A percentile compares a stretch with the other conserved stretches of the same genome.
Evolutionary conservation across 108 stramenopile genomes (phyloP).

Genomic region (Epithemia pelagica): DNA sequence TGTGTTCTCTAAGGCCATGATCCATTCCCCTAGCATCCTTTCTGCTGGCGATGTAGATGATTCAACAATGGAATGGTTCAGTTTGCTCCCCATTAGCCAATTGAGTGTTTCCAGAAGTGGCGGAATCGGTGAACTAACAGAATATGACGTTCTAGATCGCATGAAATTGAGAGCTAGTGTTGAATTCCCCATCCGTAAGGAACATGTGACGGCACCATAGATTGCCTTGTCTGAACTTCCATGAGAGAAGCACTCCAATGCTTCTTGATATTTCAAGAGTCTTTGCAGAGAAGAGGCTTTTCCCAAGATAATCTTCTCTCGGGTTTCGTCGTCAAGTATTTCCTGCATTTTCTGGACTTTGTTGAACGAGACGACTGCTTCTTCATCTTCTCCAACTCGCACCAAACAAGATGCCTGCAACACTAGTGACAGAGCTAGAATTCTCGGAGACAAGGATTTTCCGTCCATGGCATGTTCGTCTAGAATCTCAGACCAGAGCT

Average conservation of each 20-base stretch:
- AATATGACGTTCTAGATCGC: not conserved
- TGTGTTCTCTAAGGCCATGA: conserved; percentile 11
- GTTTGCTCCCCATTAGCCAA: not conserved
- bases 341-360: conserved; percentile 13
- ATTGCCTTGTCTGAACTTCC: conserved; percentile 14
- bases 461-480: not conserved
- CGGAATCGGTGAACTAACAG: not conserved
- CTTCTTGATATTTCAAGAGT: conserved; percentile 43
- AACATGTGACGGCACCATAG: conserved; percentile 35
- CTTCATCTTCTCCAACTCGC: conserved; percentile 48
- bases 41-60: too few relatives aligned
- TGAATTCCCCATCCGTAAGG: conserved; percentile 22
- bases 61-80: not conserved
- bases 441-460: not conserved
- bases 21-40: not conserved
- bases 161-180: not conserved
- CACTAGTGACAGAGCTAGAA: conserved; percentile 18
- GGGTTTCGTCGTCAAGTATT: not conserved
- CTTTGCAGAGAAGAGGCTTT: conserved; percentile 49
- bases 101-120: not conserved
- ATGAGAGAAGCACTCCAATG: conserved; percentile 20
- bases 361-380: conserved; percentile 36
- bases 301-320: conserved; percentile 23
- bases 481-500: conserved; percentile 18
- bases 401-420: conserved; percentile 53